phyloP scores from a whole-genome alignment of 331 rosid genomes.

The Spiraea crenata region DNA sequence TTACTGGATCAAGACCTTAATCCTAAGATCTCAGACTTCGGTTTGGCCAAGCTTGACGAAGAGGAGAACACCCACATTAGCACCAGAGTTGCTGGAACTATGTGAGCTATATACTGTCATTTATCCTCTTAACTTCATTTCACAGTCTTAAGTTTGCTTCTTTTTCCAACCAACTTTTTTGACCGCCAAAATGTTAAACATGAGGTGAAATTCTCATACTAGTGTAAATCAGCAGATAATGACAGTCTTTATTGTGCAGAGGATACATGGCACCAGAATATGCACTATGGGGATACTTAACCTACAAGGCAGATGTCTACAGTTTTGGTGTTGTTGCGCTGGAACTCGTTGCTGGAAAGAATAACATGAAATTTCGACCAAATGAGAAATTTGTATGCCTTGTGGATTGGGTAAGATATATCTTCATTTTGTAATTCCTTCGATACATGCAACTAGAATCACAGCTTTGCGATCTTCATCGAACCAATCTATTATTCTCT shows the following conservation, averaged over 20 bases:
- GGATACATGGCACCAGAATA: slow-evolving; percentile 30
- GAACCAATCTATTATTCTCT: background rate
- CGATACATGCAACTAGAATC: background rate
- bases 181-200: no score
- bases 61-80: slow-evolving; percentile 39
- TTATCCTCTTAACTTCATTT: background rate
- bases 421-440: background rate
- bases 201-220: background rate
- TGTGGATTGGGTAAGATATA: slow-evolving; percentile 32
- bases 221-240: background rate
- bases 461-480: background rate
- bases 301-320: slow-evolving; percentile 27
- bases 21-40: slow-evolving; percentile 37
- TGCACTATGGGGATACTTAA: slow-evolving; percentile 24
- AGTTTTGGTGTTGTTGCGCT: slow-evolving; percentile 30
- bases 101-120: slow-evolving; percentile 15
- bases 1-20: slow-evolving; percentile 29
- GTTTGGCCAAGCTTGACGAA: slow-evolving; percentile 38
- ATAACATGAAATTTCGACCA: slow-evolving; percentile 22
- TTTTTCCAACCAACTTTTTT: no score
- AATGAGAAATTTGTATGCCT: slow-evolving; percentile 26
- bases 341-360: slow-evolving; percentile 36
- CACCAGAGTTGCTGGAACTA: slow-evolving; percentile 37
- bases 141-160: background rate
- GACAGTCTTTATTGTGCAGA: background rate